These are phyloP conservation scores for Capsicum baccatum DNA, from an alignment of 257 asterid genomes.

Conservation along the genomic window DNA sequence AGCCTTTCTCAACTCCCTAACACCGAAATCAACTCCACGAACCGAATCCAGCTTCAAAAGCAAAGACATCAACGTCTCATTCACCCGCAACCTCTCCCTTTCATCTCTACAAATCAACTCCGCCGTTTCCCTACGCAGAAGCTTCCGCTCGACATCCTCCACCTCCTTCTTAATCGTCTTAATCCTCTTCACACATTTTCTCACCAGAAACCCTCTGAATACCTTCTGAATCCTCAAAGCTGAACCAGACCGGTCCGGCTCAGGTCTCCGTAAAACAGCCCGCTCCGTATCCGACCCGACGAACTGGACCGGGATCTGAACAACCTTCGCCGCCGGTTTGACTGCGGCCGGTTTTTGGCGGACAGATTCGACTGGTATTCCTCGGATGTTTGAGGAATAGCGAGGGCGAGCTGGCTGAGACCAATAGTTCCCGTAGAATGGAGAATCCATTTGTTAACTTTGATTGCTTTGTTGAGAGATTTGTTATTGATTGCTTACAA, in stretches of 20 bases:
- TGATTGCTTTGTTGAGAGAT: neutral
- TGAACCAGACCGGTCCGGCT: constrained; percentile 39
- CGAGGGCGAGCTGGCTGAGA: constrained; percentile 38
- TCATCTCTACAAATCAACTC: constrained; percentile 51
- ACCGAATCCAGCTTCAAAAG: constrained; percentile 71
- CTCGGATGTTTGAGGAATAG: constrained; percentile 25
- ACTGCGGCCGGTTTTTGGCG: constrained; percentile 32
- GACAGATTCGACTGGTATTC: constrained; percentile 37
- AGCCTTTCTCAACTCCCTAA: constrained; percentile 66
- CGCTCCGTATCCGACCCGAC: constrained; percentile 34
- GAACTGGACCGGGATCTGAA: constrained; percentile 69
- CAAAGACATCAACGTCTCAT: constrained; percentile 73
- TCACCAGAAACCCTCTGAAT: constrained; percentile 67
- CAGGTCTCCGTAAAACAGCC: constrained; percentile 24
- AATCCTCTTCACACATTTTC: constrained; percentile 65
- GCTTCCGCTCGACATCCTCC: constrained; percentile 60
- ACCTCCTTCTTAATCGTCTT: constrained; percentile 50
- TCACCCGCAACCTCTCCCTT: constrained; percentile 67
- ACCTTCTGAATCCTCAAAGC: constrained; percentile 80
- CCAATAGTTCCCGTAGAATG: constrained; percentile 49
- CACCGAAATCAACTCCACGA: constrained; percentile 63
- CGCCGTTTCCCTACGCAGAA: constrained; percentile 41
- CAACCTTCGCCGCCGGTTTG: constrained; percentile 44
- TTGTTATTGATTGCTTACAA: neutral
- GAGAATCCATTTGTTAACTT: constrained; percentile 44